Conservation (phyloP, 345 rosid genomes). For the Cardamine resedifolia region DNA sequence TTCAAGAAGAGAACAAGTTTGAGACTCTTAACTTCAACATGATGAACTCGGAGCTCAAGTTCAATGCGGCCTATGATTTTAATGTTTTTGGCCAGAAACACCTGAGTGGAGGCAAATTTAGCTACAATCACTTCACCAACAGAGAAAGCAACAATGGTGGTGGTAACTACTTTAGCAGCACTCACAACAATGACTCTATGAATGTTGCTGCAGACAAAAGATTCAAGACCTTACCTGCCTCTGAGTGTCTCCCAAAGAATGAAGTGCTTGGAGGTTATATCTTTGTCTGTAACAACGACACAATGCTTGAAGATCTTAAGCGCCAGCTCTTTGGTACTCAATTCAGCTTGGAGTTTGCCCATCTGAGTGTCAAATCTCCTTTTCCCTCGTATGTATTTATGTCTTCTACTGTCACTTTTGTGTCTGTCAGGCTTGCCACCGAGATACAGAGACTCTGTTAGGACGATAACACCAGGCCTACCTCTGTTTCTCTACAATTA, state of each 20-base stretch:
- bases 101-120: constrained; percentile 52
- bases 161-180: constrained; percentile 41
- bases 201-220: constrained; percentile 38
- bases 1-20: constrained; percentile 74
- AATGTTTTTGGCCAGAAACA: constrained; percentile 67
- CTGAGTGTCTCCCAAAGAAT: constrained; percentile 81
- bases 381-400: neutral
- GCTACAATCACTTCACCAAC: constrained; percentile 46
- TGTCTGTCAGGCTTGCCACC: constrained; percentile 72
- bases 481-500: constrained; percentile 92
- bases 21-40: constrained; percentile 58
- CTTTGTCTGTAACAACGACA: constrained; percentile 95
- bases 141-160: constrained; percentile 50
- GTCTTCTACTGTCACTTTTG: constrained; percentile 3
- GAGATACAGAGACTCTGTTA: constrained; percentile 92
- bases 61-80: constrained; percentile 52
- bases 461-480: constrained; percentile 87
- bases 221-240: constrained; percentile 81
- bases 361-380: neutral
- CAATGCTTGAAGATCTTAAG: constrained; percentile 94
- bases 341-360: neutral
- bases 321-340: constrained; percentile 81
- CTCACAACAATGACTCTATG: constrained; percentile 43
- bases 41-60: constrained; percentile 69
- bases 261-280: constrained; percentile 96